Evolutionary conservation across 768 basidiomycete species (phyloP), one percentile per base, ranked within the genome.

Genomic region (Serendipita vermifera): DNA sequence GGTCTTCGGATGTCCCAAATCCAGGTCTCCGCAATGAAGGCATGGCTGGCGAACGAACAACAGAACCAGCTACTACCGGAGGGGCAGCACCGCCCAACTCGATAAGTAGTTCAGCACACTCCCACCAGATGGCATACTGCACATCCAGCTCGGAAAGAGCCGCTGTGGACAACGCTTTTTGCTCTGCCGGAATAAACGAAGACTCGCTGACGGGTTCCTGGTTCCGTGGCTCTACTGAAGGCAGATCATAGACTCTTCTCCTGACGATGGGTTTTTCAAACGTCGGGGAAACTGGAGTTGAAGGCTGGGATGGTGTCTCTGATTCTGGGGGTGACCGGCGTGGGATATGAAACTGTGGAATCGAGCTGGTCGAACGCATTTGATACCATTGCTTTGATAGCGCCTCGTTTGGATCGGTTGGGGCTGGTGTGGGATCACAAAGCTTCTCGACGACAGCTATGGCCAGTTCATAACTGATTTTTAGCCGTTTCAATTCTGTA

Each of bases 81-180:
- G 72, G 63, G 13, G 76, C 71, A 1, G 82, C 83, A 2, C 84
- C 80, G 0, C 85, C 87, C 1, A 94, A 75, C 64, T 92, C 87
- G 54, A 93, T 84, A 33, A 94, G 74, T 20, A 94, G 70, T 63
- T 87, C 86, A 0, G 90, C 90, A 63, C 88, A 90, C 61, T 91
- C 89, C 87, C 89, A 90, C 31, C 86, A 82, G 39, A 90, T 78
- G 20, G 76, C 77, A 64, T 90, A 94, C 63, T 80, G 83, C 20
- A 77, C 73, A 48, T 83, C 84, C 62, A 91, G 79, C n/a, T 51
- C 46, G 11, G 27, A 15, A 20, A 51, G 29, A 29, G 46, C 17
- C 22, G 46, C 27, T 51, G 15, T 51, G 9, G 46, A n/a, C 7
- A 22, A 15, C 9, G n/a, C 22, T 2, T 51, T 51, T n/a, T 51